Conservation (phyloP, 2,329 filamentous ascomycete species). For the Spiromastix sp. region DNA sequence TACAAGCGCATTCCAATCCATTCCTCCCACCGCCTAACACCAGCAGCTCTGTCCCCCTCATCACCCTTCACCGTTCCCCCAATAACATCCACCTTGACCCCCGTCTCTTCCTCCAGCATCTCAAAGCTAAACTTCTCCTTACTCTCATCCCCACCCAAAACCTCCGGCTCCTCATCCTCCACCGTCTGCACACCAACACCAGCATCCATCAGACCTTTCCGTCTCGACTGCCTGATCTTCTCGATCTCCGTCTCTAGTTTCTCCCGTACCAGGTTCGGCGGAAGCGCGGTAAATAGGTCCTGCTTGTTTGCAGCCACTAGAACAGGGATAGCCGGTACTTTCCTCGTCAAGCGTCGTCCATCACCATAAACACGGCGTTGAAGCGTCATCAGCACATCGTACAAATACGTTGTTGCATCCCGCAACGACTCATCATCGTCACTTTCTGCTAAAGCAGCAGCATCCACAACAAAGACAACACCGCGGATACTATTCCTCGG, state of each 20-base stretch:
- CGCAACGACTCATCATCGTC: constrained; percentile 41
- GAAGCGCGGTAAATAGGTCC: constrained; percentile 87
- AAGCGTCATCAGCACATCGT: constrained; percentile 74
- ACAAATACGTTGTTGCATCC: constrained; percentile 71
- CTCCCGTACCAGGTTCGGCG: constrained; percentile 61
- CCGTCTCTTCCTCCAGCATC: constrained; percentile 68
- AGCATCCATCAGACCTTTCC: constrained; percentile 73
- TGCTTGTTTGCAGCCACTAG: constrained; percentile 90
- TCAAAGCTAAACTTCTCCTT: constrained; percentile 68
- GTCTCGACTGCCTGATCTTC: constrained; percentile 63
- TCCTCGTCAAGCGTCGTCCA: constrained; percentile 43
- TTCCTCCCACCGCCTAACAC: constrained; percentile 74
- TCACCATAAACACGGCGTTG: constrained; percentile 56
- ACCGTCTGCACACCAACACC: constrained; percentile 45
- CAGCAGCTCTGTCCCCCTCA: constrained; percentile 49
- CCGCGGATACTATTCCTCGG: constrained; percentile 39
- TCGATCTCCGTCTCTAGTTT: constrained; percentile 73
- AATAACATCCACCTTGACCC: constrained; percentile 64
- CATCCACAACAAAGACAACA: constrained; percentile 83
- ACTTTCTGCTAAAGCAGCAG: constrained; percentile 48
- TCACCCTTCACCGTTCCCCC: constrained; percentile 57
- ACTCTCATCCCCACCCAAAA: constrained; percentile 74
- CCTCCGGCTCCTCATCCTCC: constrained; percentile 61
- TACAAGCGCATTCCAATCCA: constrained; percentile 76
- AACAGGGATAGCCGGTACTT: constrained; percentile 55